Base-by-base conservation (phyloP, 2,329 filamentous ascomycete species). In the Cryoendolithus antarcticus region DNA sequence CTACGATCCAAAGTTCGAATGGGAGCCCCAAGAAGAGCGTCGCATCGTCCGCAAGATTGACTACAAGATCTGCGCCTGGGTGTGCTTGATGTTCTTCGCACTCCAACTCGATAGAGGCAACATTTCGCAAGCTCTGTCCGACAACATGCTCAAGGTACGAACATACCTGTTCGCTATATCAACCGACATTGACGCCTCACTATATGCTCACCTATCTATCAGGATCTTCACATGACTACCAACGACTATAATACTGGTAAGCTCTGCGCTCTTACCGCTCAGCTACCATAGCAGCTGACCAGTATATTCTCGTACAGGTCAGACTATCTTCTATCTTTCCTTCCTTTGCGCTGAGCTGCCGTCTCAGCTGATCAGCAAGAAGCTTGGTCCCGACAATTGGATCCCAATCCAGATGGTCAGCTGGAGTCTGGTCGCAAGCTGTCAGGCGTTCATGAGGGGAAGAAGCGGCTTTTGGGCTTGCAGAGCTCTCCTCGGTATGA, bases 321-420 rank as follows among this genome's bases (percentile, higher is more conserved):
- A 64, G 36, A 63, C 62, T 0, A 64, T 82, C 7, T 93, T 93
- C 66, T 89, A 83, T 61, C 71, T 75, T 15, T 86, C 84, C 60
- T 93, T 93, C 63, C 84, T 93, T 9, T 49, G 56, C 34, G 58
- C 59, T 4, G 59, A 61, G 37, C 36, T 62, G 12, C 59, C 59
- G 1, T 58, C 56, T 11, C 56, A 57, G 40, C 45, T 59, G 6
- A 58, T 68, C 11, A 65, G 62, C 34, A 69, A 68, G 46, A 62
- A 63, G 37, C 50, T 63, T 10, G 64, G 65, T 0, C 64, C 65
- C 6, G 61, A 65, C 38, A 60, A 62, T 6, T 66, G 64, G 53
- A 62, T 68, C 9, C 59, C 58, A 0, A 50, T 57, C 2, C 40
- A 35, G 52, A 64, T 65, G 63, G 50, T 69, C 3, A 57, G 56